These are phyloP conservation scores for Domatiomyces globalis DNA, from an alignment of 2,329 filamentous ascomycete species.

Conservation along the genomic window DNA sequence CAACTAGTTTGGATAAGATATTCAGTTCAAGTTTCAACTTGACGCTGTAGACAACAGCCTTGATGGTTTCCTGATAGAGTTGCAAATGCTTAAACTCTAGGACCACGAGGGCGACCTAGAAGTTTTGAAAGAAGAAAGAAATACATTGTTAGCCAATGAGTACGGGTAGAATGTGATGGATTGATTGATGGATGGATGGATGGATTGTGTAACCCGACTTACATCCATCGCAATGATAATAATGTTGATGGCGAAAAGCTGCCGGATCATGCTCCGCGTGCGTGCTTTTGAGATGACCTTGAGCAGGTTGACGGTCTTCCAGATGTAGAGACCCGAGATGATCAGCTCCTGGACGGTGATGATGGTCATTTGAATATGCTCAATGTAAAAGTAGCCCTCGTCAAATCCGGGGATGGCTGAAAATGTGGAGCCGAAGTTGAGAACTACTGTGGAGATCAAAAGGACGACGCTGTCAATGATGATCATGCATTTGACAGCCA, in stretches of 20 bases:
- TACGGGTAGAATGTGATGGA: no score
- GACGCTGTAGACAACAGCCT: slow-evolving; percentile 33
- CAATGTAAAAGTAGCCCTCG: slow-evolving; percentile 31
- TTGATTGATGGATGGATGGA: no score
- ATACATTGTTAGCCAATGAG: not conserved
- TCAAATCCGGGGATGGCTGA: slow-evolving; percentile 14
- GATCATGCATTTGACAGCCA: slow-evolving; percentile 32
- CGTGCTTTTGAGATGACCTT: slow-evolving; percentile 26
- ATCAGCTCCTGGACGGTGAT: slow-evolving; percentile 43
- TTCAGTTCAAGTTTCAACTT: slow-evolving; percentile 36
- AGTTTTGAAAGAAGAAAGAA: not conserved
- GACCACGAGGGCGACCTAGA: slow-evolving; percentile 23
- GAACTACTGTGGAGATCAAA: slow-evolving; percentile 30
- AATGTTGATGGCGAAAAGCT: slow-evolving; percentile 35
- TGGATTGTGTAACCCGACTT: slow-evolving; percentile 11
- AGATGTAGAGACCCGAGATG: slow-evolving; percentile 40
- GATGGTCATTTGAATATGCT: slow-evolving; percentile 41
- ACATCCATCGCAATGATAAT: slow-evolving; percentile 33
- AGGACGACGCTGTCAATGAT: slow-evolving; percentile 29
- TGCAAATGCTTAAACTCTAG: slow-evolving; percentile 30
- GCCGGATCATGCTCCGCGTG: slow-evolving; percentile 33
- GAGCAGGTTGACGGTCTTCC: slow-evolving; percentile 38
- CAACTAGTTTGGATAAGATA: slow-evolving; percentile 32
- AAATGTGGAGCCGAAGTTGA: slow-evolving; percentile 30
- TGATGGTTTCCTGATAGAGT: slow-evolving; percentile 33